phyloP scores from a whole-genome alignment of 148 eudicot species.

The Silene uniflora region DNA sequence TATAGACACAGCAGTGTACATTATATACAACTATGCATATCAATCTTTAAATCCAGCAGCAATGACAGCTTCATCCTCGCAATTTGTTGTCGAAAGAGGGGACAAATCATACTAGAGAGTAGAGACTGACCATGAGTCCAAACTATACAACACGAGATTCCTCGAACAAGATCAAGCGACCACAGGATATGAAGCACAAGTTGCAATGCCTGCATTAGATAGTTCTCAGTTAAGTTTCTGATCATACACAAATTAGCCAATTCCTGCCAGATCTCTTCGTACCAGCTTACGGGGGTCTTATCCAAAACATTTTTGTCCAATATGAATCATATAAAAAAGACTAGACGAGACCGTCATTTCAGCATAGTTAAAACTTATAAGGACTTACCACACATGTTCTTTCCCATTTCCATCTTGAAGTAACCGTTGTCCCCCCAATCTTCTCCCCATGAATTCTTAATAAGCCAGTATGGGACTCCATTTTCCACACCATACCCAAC shows the following conservation, averaged over 20 bases:
- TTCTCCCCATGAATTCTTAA: conserved; percentile 97
- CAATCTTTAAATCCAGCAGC: neutral
- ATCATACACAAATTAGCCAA: neutral
- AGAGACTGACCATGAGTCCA: neutral
- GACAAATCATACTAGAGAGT: neutral
- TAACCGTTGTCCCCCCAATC: conserved; percentile 91
- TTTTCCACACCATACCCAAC: conserved; percentile 93
- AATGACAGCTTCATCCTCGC: neutral
- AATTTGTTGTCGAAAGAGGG: neutral
- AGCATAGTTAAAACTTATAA: neutral
- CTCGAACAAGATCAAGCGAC: conserved; percentile 38
- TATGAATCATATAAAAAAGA: no score
- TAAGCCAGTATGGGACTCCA: conserved; percentile 85
- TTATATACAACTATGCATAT: neutral
- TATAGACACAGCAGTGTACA: neutral
- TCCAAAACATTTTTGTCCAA: no score
- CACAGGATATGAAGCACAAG: conserved; percentile 90
- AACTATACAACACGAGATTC: neutral
- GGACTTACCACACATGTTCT: conserved; percentile 98
- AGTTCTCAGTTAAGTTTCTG: neutral
- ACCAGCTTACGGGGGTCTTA: no score
- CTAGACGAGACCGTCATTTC: neutral
- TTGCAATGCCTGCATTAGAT: conserved; percentile 72
- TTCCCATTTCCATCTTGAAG: conserved; percentile 97
- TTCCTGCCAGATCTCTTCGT: no score